phyloP scores from a whole-genome alignment of 768 basidiomycete genomes.

The Ephemerocybe angulata region DNA sequence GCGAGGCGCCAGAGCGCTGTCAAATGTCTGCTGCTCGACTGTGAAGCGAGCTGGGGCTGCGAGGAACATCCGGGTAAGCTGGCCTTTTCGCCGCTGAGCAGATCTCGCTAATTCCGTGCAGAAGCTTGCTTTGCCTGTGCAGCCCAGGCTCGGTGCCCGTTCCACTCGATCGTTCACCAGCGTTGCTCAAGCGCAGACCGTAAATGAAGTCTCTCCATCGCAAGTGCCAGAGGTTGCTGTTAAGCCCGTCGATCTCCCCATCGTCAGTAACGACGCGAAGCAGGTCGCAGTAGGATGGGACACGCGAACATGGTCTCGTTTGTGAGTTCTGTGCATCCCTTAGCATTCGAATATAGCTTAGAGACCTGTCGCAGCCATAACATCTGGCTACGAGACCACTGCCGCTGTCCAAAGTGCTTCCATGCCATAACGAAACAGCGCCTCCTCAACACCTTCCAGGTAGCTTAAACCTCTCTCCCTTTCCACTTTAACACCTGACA shows the following conservation, averaged over 20 bases:
- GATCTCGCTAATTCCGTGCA: neutral
- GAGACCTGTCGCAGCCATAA: constrained; percentile 64
- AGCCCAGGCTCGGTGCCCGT: neutral
- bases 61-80: neutral
- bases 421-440: constrained; percentile 88
- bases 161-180: neutral
- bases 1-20: neutral
- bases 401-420: constrained; percentile 82
- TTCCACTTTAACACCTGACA: neutral
- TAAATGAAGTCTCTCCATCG: neutral
- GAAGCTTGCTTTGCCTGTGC: neutral
- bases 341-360: neutral
- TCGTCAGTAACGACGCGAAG: constrained; percentile 51
- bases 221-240: constrained; percentile 19
- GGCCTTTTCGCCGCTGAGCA: neutral
- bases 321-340: constrained; percentile 45
- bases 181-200: neutral
- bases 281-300: constrained; percentile 75
- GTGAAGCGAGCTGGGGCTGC: neutral
- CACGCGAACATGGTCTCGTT: constrained; percentile 67
- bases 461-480: constrained; percentile 24
- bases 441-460: constrained; percentile 82
- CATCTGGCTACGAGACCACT: constrained; percentile 91
- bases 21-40: neutral
- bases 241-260: constrained; percentile 43